Evolutionary conservation across 2,329 filamentous ascomycete species (phyloP).

Genomic region (Decorospora gaudefroyi): DNA sequence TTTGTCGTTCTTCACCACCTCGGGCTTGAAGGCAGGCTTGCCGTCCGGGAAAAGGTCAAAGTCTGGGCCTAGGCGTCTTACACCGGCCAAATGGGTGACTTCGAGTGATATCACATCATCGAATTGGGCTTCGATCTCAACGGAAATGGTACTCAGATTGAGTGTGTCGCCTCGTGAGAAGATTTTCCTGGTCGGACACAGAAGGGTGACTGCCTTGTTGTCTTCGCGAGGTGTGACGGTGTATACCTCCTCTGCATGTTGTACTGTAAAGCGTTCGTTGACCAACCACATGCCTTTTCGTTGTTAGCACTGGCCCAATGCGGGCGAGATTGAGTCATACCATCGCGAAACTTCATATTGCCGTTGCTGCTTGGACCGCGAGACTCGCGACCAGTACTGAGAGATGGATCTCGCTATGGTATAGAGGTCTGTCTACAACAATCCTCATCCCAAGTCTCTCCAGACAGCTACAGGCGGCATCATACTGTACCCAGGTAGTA

Average conservation of each 20-base stretch:
- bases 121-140: slow-evolving; percentile 61
- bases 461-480: slow-evolving; percentile 3
- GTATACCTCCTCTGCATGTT: slow-evolving; percentile 69
- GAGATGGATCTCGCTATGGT: too few relatives aligned
- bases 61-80: slow-evolving; percentile 57
- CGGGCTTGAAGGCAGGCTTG: slow-evolving; percentile 47
- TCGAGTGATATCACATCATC: slow-evolving; percentile 65
- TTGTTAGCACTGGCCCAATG: slow-evolving; percentile 11
- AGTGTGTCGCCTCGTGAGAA: slow-evolving; percentile 60
- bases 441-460: slow-evolving; percentile 4
- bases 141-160: slow-evolving; percentile 60
- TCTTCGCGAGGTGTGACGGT: slow-evolving; percentile 53
- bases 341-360: slow-evolving; percentile 65
- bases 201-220: slow-evolving; percentile 57
- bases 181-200: slow-evolving; percentile 64
- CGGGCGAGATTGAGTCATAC: slow-evolving; percentile 33
- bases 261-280: slow-evolving; percentile 62
- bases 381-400: not conserved
- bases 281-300: slow-evolving; percentile 65
- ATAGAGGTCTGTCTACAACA: too few relatives aligned
- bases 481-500: too few relatives aligned
- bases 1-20: slow-evolving; percentile 48
- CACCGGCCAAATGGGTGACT: slow-evolving; percentile 62
- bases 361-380: not conserved
- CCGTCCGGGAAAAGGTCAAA: slow-evolving; percentile 63